Evolutionary conservation across 805 yeast species (phyloP).

Genomic region (Naumovozyma baii): DNA sequence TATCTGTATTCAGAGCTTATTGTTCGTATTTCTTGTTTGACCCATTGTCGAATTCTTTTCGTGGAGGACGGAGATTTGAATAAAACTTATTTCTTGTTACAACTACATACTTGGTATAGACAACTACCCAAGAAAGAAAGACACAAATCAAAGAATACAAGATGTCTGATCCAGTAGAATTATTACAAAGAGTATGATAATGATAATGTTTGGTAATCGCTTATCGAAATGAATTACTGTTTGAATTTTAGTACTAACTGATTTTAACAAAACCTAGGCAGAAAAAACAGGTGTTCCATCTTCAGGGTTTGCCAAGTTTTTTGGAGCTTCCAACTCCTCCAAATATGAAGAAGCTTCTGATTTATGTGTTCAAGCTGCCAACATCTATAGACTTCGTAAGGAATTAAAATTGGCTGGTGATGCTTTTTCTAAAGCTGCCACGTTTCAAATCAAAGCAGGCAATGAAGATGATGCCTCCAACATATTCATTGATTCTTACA

Average conservation of each 20-base stretch:
- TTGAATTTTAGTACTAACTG: background rate
- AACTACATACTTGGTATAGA: no score
- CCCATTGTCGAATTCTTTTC: no score
- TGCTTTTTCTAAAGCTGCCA: constrained; percentile 80
- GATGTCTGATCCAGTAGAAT: constrained; percentile 19
- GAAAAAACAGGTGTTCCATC: constrained; percentile 61
- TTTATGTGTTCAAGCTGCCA: constrained; percentile 86
- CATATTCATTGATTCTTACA: constrained; percentile 81
- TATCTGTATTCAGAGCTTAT: no score
- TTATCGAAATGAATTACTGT: background rate
- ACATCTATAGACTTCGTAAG: constrained; percentile 67
- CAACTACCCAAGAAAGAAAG: no score
- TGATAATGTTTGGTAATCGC: background rate
- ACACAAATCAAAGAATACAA: no score
- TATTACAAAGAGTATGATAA: constrained; percentile 7
- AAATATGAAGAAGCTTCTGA: constrained; percentile 90
- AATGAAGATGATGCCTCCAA: constrained; percentile 87
- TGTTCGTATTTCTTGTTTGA: no score
- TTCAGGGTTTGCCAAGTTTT: constrained; percentile 58
- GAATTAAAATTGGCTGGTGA: constrained; percentile 69
- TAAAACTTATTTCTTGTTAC: no score
- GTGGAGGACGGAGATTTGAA: no score
- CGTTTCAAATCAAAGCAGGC: constrained; percentile 61
- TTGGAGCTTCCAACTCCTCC: constrained; percentile 53
- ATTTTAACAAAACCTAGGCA: constrained; percentile 36